Conservation (phyloP, 2,329 filamentous ascomycete genomes). For the Teratosphaeria viscida region DNA sequence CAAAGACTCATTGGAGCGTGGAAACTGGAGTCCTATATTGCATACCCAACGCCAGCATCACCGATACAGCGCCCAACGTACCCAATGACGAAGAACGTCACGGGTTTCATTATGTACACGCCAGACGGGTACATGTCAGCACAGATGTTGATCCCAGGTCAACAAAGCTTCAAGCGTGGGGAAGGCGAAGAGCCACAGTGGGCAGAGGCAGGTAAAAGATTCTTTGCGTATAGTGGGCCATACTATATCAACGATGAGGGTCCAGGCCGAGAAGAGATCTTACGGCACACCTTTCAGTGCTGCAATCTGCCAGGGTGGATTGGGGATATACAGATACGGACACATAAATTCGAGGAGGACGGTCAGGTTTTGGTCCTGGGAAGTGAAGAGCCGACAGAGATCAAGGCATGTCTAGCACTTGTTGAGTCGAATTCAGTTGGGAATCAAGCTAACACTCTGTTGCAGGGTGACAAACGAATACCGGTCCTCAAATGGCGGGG, state of each 20-base stretch:
- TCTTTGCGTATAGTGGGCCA: constrained; percentile 28
- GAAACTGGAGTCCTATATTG: constrained; percentile 29
- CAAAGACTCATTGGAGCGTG: constrained; percentile 27
- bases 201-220: constrained; percentile 29
- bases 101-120: constrained; percentile 30
- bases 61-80: constrained; percentile 24
- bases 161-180: constrained; percentile 28
- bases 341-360: constrained; percentile 28
- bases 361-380: constrained; percentile 29
- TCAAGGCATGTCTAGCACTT: constrained; percentile 21
- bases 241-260: constrained; percentile 30
- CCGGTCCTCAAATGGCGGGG: constrained; percentile 29
- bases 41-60: constrained; percentile 28
- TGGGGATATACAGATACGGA: constrained; percentile 27
- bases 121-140: constrained; percentile 31
- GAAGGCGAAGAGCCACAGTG: constrained; percentile 29
- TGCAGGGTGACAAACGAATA: constrained; percentile 27
- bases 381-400: constrained; percentile 29
- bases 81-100: constrained; percentile 28
- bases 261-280: constrained; percentile 21
- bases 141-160: constrained; percentile 28
- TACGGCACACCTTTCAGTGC: constrained; percentile 28
- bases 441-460: not conserved
- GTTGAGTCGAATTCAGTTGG: not conserved
- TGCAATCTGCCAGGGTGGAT: constrained; percentile 30